phyloP scores from a whole-genome alignment of 148 eudicot genomes.

The Chenopodium berlandieri region DNA sequence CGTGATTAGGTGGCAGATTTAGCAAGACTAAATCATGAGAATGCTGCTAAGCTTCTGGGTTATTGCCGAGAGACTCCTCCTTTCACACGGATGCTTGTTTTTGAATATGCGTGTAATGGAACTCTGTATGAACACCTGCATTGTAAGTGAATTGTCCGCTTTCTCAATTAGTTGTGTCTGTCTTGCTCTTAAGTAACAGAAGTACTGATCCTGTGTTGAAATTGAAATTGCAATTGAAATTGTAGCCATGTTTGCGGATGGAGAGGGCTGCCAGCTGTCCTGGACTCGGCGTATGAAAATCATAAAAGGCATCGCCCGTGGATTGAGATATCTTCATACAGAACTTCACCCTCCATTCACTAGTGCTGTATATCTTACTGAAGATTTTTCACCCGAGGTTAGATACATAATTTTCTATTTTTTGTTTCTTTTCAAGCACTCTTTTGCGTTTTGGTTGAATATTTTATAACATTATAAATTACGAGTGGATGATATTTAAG shows the following conservation, averaged over 20 bases:
- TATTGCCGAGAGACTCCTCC: constrained; percentile 82
- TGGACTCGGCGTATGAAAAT: constrained; percentile 95
- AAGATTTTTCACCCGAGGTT: constrained; percentile 94
- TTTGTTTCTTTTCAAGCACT: neutral
- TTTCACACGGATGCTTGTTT: constrained; percentile 87
- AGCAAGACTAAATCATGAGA: constrained; percentile 83
- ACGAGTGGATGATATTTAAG: neutral
- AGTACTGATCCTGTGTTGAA: neutral
- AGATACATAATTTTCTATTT: neutral
- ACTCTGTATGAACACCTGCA: constrained; percentile 89
- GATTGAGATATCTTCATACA: constrained; percentile 79
- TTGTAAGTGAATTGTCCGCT: constrained; percentile 50
- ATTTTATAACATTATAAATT: neutral
- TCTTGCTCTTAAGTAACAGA: neutral
- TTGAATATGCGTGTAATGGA: constrained; percentile 89
- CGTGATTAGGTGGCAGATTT: constrained; percentile 74
- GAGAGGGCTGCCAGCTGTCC: constrained; percentile 85
- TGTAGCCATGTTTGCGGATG: constrained; percentile 49
- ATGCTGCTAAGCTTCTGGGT: constrained; percentile 77
- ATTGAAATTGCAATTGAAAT: neutral
- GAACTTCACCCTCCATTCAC: constrained; percentile 94
- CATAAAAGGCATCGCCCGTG: constrained; percentile 73
- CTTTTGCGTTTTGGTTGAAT: no score
- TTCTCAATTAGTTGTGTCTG: neutral
- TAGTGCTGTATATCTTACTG: constrained; percentile 80